phyloP scores from a whole-genome alignment of 805 yeast genomes.

The Kazachstania psychrophila region DNA sequence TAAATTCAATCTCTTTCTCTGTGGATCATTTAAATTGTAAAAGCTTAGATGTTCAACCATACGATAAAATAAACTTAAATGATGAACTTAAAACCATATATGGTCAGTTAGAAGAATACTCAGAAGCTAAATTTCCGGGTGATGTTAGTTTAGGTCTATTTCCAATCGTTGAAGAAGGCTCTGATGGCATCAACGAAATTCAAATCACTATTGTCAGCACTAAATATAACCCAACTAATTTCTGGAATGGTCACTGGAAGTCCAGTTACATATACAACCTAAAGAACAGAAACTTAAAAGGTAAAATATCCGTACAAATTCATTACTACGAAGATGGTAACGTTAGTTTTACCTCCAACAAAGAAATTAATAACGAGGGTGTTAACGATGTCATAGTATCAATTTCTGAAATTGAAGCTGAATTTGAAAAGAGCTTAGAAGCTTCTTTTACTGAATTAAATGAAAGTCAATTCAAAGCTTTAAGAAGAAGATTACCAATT shows the following conservation, averaged over 20 bases:
- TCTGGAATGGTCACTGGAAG: slow-evolving; percentile 84
- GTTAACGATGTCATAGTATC: slow-evolving; percentile 30
- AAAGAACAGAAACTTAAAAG: slow-evolving; percentile 33
- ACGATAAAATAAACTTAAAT: slow-evolving; percentile 7
- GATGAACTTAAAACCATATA: slow-evolving; percentile 14
- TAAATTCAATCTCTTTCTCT: slow-evolving; percentile 40
- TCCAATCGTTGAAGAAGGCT: slow-evolving; percentile 25
- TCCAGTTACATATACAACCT: slow-evolving; percentile 47
- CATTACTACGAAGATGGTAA: slow-evolving; percentile 97
- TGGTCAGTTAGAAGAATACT: slow-evolving; percentile 36
- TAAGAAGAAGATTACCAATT: slow-evolving; percentile 86
- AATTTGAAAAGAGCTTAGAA: slow-evolving; percentile 55
- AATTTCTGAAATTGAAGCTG: slow-evolving; percentile 56
- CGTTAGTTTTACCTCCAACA: slow-evolving; percentile 57
- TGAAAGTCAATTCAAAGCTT: slow-evolving; percentile 68
- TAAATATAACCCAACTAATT: slow-evolving; percentile 64
- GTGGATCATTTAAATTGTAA: slow-evolving; percentile 45
- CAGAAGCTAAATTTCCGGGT: slow-evolving; percentile 59
- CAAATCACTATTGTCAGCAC: slow-evolving; percentile 58
- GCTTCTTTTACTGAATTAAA: slow-evolving; percentile 61
- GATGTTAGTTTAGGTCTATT: slow-evolving; percentile 38
- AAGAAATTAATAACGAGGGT: slow-evolving; percentile 25
- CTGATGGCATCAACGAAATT: slow-evolving; percentile 12
- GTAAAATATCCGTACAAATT: slow-evolving; percentile 57
- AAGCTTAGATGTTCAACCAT: slow-evolving; percentile 45